phyloP scores from a whole-genome alignment of 345 rosid species.

The Gossypium thurberi region DNA sequence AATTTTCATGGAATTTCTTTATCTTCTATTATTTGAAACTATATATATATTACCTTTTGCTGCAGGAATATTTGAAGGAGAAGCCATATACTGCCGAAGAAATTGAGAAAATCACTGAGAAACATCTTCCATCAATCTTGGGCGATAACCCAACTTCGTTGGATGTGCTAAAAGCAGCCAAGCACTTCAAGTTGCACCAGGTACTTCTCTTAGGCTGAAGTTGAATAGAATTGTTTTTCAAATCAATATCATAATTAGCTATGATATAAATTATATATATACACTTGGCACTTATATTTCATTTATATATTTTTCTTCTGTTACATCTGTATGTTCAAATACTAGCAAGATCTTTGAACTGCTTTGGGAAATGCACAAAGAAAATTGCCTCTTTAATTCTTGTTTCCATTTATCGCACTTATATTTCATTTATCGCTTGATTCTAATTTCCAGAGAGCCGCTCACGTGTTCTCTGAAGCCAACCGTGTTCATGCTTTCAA shows the following conservation, averaged over 20 bases:
- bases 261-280: not conserved
- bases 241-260: not conserved
- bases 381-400: not conserved
- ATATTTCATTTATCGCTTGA: not conserved
- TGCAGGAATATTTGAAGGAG: constrained; percentile 68
- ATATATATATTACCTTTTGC: not conserved
- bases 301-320: not conserved
- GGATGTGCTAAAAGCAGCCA: constrained; percentile 75
- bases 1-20: not conserved
- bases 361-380: not conserved
- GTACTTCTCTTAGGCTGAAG: constrained; percentile 23
- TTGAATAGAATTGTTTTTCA: not conserved
- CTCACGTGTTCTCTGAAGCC: constrained; percentile 90
- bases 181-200: constrained; percentile 80
- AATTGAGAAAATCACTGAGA: constrained; percentile 52
- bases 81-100: constrained; percentile 77
- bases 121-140: constrained; percentile 52
- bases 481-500: constrained; percentile 76
- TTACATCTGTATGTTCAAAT: not conserved
- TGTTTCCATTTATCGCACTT: not conserved
- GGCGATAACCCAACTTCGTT: constrained; percentile 58
- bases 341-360: not conserved
- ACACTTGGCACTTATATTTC: not conserved
- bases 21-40: not conserved
- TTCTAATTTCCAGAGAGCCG: constrained; percentile 59